phyloP scores from a whole-genome alignment of 2,329 filamentous ascomycete genomes.

The Camptophora hylomeconis region DNA sequence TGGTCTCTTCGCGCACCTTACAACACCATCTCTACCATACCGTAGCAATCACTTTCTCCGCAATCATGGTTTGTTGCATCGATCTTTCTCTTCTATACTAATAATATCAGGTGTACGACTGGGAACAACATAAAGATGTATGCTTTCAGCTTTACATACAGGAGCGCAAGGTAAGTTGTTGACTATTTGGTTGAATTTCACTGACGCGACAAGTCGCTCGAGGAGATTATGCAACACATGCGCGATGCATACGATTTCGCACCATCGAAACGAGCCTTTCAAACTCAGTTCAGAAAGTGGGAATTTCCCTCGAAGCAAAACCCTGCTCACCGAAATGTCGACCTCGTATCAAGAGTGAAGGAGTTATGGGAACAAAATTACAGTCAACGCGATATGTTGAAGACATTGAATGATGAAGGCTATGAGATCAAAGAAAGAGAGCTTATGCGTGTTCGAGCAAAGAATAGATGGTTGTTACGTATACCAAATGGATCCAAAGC shows the following conservation, averaged over 20 bases:
- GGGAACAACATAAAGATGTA: conserved; percentile 52
- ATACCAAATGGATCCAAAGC: conserved; percentile 45
- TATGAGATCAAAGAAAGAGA: conserved; percentile 60
- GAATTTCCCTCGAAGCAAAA: conserved; percentile 64
- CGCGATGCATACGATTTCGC: conserved; percentile 51
- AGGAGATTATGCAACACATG: conserved; percentile 64
- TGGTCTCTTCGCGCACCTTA: too few species aligned
- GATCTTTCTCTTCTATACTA: too few species aligned
- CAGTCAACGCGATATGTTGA: conserved; percentile 60
- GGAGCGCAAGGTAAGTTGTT: conserved; percentile 43
- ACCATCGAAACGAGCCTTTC: conserved; percentile 65
- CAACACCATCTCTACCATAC: too few species aligned
- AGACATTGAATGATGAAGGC: conserved; percentile 56
- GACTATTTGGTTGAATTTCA: background rate
- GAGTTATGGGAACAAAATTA: conserved; percentile 68
- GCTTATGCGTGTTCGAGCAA: conserved; percentile 54
- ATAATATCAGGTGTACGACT: conserved; percentile 40
- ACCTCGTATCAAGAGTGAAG: conserved; percentile 55
- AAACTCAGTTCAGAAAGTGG: conserved; percentile 67
- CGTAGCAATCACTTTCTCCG: too few species aligned
- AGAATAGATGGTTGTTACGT: conserved; percentile 56
- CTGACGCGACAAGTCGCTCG: conserved; percentile 35
- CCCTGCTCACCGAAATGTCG: conserved; percentile 55
- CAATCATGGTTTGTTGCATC: too few species aligned
- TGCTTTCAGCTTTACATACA: conserved; percentile 64